Evolutionary conservation across 139 green algal genomes (phyloP), one percentile per base, ranked within the genome.

Genomic region (Haematococcus lacustris): DNA sequence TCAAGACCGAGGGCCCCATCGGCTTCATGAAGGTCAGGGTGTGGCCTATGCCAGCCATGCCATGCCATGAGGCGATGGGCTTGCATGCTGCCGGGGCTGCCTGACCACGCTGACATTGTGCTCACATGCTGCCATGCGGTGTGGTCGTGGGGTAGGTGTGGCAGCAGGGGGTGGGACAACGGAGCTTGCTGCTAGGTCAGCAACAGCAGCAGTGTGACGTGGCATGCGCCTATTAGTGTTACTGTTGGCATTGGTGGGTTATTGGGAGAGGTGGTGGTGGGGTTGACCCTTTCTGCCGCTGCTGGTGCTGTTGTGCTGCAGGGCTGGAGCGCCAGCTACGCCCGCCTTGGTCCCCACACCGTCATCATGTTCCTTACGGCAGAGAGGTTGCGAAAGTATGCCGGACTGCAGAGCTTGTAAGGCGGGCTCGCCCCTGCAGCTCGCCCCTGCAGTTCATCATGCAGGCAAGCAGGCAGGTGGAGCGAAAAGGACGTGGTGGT

Each of bases 301-400:
- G 26, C 9, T 35, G 30, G 39, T 57, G n/a, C 17, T 41, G 34
- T 30, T 35, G 30, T 63, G 34, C 38, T 75, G 70, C 73, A 78
- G 73, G 85, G 85, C 9, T 91, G 86, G 86, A 83, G 77, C 3
- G 84, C 86, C 0, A 82, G 67, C 25, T 91, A 91, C 47, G 76
- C 80, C 0, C 76, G 86, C 26, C 78, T 89, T 17, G 86, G 86
- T 0, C 86, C 86, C 0, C 83, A 91, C 59, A 91, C 86, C 17
- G 78, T 83, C 53, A 91, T 91, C 73, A 90, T 85, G 64, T 91
- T 63, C 17, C 32, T 28, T 7, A 63, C 53, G 33, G 53, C 53
- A 13, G 53, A 63, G 53, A 37, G 7, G 17, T 26, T 63, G 53
- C 53, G 53, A 25, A 63, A 63, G 53, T 63, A 63, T 63, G 53